These are phyloP conservation scores for Ustilago trichophora DNA, from an alignment of 1,284 basidiomycete species.

Conservation along the genomic window DNA sequence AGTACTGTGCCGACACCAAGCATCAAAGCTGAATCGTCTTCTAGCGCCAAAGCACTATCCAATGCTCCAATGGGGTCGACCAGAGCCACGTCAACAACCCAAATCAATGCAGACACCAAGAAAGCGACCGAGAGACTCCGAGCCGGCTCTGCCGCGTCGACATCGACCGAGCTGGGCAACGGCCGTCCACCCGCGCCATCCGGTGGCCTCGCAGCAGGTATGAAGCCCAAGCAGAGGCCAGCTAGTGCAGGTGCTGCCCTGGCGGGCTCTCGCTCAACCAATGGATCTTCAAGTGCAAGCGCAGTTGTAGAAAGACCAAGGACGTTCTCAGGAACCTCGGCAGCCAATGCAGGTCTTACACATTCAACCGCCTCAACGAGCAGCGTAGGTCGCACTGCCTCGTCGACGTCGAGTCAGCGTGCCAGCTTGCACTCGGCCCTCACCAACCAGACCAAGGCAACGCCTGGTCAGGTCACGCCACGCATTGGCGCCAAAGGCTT, in stretches of 20 bases:
- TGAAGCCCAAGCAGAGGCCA: conserved; percentile 44
- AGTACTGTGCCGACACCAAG: background rate
- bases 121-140: background rate
- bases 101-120: background rate
- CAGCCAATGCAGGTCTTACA: conserved; percentile 19
- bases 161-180: conserved; percentile 12
- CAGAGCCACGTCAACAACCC: background rate
- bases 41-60: background rate
- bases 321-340: conserved; percentile 30
- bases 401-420: conserved; percentile 7
- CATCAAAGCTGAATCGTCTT: background rate
- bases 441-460: conserved; percentile 15
- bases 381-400: conserved; percentile 2
- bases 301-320: conserved; percentile 10
- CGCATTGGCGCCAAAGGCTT: conserved; percentile 21
- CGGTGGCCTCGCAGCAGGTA: conserved; percentile 24
- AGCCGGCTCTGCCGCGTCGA: background rate
- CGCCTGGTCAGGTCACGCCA: conserved; percentile 21
- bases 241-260: conserved; percentile 21
- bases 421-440: conserved; percentile 38
- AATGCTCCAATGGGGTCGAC: background rate
- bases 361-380: conserved; percentile 1
- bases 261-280: conserved; percentile 7
- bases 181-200: conserved; percentile 6
- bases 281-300: background rate